Base-by-base conservation (phyloP, 179 eudicot species). In the Spergularia azorica region DNA sequence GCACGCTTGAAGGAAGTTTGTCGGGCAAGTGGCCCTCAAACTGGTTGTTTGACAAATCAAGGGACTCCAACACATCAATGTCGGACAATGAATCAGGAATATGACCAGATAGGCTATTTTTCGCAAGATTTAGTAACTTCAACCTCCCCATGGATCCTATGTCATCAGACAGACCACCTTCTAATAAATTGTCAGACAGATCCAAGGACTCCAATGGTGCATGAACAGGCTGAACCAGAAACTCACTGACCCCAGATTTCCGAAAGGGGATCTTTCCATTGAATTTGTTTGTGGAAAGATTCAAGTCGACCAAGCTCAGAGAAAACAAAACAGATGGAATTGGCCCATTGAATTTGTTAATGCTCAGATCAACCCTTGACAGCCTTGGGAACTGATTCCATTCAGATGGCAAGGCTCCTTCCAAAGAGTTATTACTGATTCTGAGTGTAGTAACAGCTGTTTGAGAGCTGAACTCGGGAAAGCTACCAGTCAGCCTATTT, bases 191-290 rank as follows among this genome's bases (percentile, higher is more conserved):
- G 59, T 84, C 76, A 50, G 98, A 95, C 74, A 95, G 96, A 85
- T 95, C 98, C 74, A 92, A 86, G 79, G 82, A 83, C 75, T 91
- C 97, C 80, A 95, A 77, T 9, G 80, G 86, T 41, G 95, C 91
- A 81, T 74, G 80, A 32, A 88, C 79, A 62, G 95, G 85, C 72
- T 86, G 79, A 70, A 79, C 86, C 59, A 95, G 71, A 16, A 88
- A 76, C 57, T 85, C 92, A 57, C 84, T 80, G 17, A 85, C 72
- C 71, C 70, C 88, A 43, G 95, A 83, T 60, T 86, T 84, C 63
- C 86, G 86, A 63, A 91, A 80, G 81, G 97, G 95, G 71, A 95
- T 89, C 43, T 79, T 58, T 72, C 95, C 96, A 38, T 75, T 86
- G 41, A 95, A 85, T 36, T 78, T 87, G 76, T 95, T 95, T 63